Evolutionary conservation across 495 filamentous ascomycete species (phyloP), one percentile per base, ranked within the genome.

Genomic region (Xylaria castorea): DNA sequence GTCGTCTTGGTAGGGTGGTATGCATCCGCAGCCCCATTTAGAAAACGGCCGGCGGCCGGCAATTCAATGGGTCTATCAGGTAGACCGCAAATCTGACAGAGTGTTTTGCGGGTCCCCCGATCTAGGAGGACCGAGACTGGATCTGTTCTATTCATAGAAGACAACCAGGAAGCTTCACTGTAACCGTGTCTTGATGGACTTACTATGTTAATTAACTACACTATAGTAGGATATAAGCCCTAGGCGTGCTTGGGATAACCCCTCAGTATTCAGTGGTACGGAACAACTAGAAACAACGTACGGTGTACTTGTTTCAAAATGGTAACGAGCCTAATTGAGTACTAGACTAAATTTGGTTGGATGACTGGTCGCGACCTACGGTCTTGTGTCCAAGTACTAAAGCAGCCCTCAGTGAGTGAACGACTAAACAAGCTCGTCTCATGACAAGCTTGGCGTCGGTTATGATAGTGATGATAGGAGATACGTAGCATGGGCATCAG

Each of bases 71-170:
- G 12, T 9, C 61, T 16, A 18, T 20, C 18, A 38, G 64, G 48
- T 53, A 57, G 50, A 40, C 34, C 46, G 32, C 32, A 53, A 50
- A 40, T 38, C 66, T 68, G 34, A 38, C 58, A 38, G 58, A n/a
- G 7, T 61, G 18, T 51, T 6, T 51, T 51, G 64, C 42, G 44
- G 44, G 30, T 22, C 44, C 27, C 30, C 64, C 64, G 46, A 67
- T 67, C 64, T n/a, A 51, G 20, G 30, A 30, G 62, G 42, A 53
- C 27, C 9, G n/a, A n/a, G n/a, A 16, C 32, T 20, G 30, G 30
- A 36, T 44, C n/a, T 20, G 66, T 68, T 68, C 66, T 68, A 68
- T 68, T 68, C 63, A 46, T 66, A 40, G 63, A 66, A 66, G 25
- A 12, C 6, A 20, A 14, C 42, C 20, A 20, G 50, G 12, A 40